phyloP scores from a whole-genome alignment of 495 filamentous ascomycete genomes.

The Hyaloscypha hepaticicola region DNA sequence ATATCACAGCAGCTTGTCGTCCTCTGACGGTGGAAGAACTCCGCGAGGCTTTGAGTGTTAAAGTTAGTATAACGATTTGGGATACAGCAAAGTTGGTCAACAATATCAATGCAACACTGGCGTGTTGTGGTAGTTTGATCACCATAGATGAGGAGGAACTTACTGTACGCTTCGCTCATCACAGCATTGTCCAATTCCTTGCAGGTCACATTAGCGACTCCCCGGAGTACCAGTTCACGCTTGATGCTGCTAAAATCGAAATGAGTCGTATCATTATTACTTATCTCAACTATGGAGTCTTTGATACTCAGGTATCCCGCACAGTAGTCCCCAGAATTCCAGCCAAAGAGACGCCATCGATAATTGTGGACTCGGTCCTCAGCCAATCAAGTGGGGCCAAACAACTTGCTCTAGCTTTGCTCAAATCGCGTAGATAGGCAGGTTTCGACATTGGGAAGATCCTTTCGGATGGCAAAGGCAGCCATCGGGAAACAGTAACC shows the following conservation, averaged over 20 bases:
- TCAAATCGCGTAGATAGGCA: constrained; percentile 31
- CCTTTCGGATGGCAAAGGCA: constrained; percentile 26
- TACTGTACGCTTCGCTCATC: constrained; percentile 42
- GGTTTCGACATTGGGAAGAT: constrained; percentile 34
- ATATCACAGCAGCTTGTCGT: constrained; percentile 36
- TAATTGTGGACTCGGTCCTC: constrained; percentile 33
- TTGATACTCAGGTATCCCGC: constrained; percentile 36
- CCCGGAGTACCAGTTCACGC: constrained; percentile 26
- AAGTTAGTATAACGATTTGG: constrained; percentile 38
- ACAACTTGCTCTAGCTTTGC: constrained; percentile 33
- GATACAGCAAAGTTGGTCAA: constrained; percentile 37
- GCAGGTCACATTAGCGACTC: constrained; percentile 29
- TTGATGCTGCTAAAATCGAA: constrained; percentile 28
- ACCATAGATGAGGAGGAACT: constrained; percentile 46
- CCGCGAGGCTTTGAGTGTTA: constrained; percentile 43
- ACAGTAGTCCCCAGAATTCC: constrained; percentile 28
- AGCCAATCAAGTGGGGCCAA: constrained; percentile 28
- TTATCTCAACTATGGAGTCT: constrained; percentile 44
- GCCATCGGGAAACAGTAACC: constrained; percentile 9
- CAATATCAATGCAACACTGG: constrained; percentile 37
- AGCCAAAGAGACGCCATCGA: constrained; percentile 29
- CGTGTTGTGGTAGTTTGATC: constrained; percentile 44
- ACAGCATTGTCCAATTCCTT: constrained; percentile 45
- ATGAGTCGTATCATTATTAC: constrained; percentile 42
- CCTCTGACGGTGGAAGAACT: constrained; percentile 44